phyloP scores from a whole-genome alignment of 768 basidiomycete genomes.

The Termitomyces sp. region DNA sequence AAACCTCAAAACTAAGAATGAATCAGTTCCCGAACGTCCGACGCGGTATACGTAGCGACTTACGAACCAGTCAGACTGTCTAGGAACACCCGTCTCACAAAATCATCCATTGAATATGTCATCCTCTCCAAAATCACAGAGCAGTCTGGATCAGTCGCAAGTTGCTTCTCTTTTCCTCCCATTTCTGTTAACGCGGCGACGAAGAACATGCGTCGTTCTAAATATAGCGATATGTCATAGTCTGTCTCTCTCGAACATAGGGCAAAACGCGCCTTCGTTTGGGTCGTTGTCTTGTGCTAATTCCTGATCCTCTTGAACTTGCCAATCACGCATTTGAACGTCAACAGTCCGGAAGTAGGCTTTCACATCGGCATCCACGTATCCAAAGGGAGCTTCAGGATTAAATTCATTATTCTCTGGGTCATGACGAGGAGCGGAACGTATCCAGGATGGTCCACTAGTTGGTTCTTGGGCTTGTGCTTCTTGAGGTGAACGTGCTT shows the following conservation, averaged over 20 bases:
- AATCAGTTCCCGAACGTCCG: background rate
- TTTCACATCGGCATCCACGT: slow-evolving; percentile 84
- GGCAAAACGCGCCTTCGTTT: slow-evolving; percentile 52
- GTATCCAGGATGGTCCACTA: slow-evolving; percentile 69
- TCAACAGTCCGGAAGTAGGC: slow-evolving; percentile 91
- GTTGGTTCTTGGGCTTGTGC: slow-evolving; percentile 11
- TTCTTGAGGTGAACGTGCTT: slow-evolving; percentile 12
- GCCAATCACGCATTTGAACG: slow-evolving; percentile 83
- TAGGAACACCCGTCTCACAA: slow-evolving; percentile 85
- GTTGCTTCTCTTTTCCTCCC: slow-evolving; percentile 79
- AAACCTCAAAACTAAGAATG: slow-evolving; percentile 47
- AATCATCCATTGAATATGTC: slow-evolving; percentile 92
- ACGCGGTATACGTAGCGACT: slow-evolving; percentile 23
- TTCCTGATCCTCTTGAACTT: slow-evolving; percentile 41
- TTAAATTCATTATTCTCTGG: slow-evolving; percentile 33
- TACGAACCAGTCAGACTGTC: slow-evolving; percentile 87
- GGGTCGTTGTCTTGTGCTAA: slow-evolving; percentile 46
- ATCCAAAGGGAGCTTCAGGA: slow-evolving; percentile 81
- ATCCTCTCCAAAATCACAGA: slow-evolving; percentile 88
- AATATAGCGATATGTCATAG: background rate
- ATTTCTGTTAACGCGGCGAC: slow-evolving; percentile 81
- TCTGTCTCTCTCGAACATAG: background rate
- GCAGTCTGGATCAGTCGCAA: slow-evolving; percentile 92
- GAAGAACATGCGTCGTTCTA: slow-evolving; percentile 75
- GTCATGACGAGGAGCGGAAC: slow-evolving; percentile 27